Evolutionary conservation across 2,329 filamentous ascomycete genomes (phyloP), one percentile per base, ranked within the genome.

Genomic region (Mariannaea sp.): DNA sequence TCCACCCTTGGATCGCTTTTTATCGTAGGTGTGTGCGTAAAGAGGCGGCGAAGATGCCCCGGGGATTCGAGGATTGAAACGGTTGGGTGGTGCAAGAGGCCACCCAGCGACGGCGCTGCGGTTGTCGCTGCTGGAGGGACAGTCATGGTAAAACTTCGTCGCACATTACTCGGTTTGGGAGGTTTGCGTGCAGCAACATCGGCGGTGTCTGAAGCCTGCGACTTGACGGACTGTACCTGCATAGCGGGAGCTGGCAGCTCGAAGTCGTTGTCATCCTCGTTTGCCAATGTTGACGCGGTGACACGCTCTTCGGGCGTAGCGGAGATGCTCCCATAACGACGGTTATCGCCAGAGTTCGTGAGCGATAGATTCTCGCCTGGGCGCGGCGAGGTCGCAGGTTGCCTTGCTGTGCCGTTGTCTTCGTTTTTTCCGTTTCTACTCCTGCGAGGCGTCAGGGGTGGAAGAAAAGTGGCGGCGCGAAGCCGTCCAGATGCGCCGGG

Each of bases 231-330:
- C 17, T 61, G 70, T 12, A 76, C 69, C 24, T 69, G 70, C 30
- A 85, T 73, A 0, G 82, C 82, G 2, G 82, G 82, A 5, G 67
- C 80, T 0, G 82, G 82, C 10, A 85, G 71, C 60, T 79, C 78
- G 53, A 84, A 83, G 1, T 72, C 69, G 27, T 71, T 54, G 36
- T 57, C n/a, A n/a, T n/a, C n/a, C n/a, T n/a, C 60, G 19, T 42
- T 52, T 22, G 30, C 24, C n/a, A 22, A 51, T 22, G 26, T 20
- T 33, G 62, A 53, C 62, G 71, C 50, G 55, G 70, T 49, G 44
- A 65, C 45, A 5, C 45, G 59, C 16, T 57, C 54, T 22, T 66
- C 73, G 1, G 78, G 75, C 1, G 78, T 75, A 2, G 72, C 65
- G 8, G 75, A 72, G 52, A 84, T 79, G 68, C 81, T 84, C 33